phyloP scores from a whole-genome alignment of 371 early-diverging fungal genomes.

The Amoeboaphelidium protococcarum region DNA sequence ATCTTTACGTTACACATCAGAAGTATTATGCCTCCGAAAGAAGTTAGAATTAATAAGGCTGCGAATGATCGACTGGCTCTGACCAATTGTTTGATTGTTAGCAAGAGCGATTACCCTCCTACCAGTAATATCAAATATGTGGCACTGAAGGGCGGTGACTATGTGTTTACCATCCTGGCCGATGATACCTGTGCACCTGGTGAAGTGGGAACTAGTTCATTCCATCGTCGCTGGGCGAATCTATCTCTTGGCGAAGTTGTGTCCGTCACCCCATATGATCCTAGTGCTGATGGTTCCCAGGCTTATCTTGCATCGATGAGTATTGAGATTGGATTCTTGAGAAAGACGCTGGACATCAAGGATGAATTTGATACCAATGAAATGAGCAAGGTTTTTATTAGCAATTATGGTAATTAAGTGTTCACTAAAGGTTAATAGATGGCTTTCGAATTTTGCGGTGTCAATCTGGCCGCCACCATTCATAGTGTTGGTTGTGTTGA shows the following conservation, averaged over 20 bases:
- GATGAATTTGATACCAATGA: slow-evolving; percentile 38
- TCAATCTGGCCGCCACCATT: slow-evolving; percentile 29
- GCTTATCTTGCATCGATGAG: slow-evolving; percentile 37
- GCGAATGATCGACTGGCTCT: too few species aligned
- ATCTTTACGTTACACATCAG: too few species aligned
- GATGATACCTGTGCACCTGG: slow-evolving; percentile 27
- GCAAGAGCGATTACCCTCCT: too few species aligned
- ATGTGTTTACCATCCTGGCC: too few species aligned
- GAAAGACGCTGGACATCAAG: slow-evolving; percentile 22
- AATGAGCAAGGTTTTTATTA: slow-evolving; percentile 31
- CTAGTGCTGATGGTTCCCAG: slow-evolving; percentile 21
- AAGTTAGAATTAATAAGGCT: too few species aligned
- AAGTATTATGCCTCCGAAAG: too few species aligned
- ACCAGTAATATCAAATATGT: too few species aligned
- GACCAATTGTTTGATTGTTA: too few species aligned
- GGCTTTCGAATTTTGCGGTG: slow-evolving; percentile 53
- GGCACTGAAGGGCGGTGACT: too few species aligned
- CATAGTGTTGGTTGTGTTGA: slow-evolving; percentile 29
- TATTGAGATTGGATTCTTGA: slow-evolving; percentile 26
- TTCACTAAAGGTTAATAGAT: too few species aligned
- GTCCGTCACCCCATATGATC: slow-evolving; percentile 41
- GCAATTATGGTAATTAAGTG: too few species aligned
- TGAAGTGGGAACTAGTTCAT: slow-evolving; percentile 36
- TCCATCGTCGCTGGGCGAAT: slow-evolving; percentile 66
- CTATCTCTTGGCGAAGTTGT: slow-evolving; percentile 56